Evolutionary conservation across 306 rosid genomes (phyloP), one percentile per base, ranked within the genome.

Genomic region (Biancaea sappan): DNA sequence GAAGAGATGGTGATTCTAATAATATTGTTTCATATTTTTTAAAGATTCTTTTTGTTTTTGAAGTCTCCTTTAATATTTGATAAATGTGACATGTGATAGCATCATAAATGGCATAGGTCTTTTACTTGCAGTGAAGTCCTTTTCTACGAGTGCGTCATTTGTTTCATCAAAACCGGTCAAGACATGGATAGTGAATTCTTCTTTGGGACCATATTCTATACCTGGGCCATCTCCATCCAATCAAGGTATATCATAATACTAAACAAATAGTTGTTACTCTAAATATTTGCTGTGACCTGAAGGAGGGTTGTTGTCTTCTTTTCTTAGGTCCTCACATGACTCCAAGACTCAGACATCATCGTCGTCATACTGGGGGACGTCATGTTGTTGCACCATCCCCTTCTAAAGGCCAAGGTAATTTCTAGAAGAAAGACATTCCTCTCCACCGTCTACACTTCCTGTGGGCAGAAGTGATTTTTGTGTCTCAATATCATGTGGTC

Each of bases 221-320:
- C 88, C 93, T 69, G 83, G 77, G 65, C 92, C 90, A 67, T 86
- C 98, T 87, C 94, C 96, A 81, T 72, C 71, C 65, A 34, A 80
- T 86, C 82, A 71, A 80, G 93, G 98, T 83, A 78, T 68, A 31
- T 29, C 28, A 61, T 61, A 28, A 46, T 32, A 21, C 34, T 50
- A 61, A 66, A 48, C 77, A 62, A 16, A 32, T 72, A 60, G 50
- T 24, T 64, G 38, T 48, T 15, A 24, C 37, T 47, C 70, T 22
- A 57, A 5, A 50, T 40, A 50, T 51, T 56, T 44, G 57, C 37
- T 44, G 47, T 5, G 18, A 22, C 18, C 29, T 18, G 76, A 63
- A 76, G 58, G 2, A 76, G 58, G 2, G 74, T 52, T 35, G 57
- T 66, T 80, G 38, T 66, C 79, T 12, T 57, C 11, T 52, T 71